Conservation (phyloP, 306 rosid genomes). For the barrel medic (Medicago truncatula) region DNA sequence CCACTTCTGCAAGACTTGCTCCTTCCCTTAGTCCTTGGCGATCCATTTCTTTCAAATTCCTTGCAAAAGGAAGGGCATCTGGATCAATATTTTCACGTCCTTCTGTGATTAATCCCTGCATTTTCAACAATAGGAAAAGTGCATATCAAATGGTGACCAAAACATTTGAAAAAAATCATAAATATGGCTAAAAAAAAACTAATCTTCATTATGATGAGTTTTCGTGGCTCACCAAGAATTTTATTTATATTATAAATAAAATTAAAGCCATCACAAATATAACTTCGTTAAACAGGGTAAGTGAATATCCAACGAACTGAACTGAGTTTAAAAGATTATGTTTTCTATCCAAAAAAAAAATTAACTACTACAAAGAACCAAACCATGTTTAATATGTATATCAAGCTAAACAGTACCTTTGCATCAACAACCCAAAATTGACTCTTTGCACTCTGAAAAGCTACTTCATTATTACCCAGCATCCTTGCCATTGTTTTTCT, state of each 20-base stretch:
- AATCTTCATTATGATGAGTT: slow-evolving; percentile 6
- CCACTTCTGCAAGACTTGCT: slow-evolving; percentile 97
- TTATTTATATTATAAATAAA: slow-evolving; percentile 29
- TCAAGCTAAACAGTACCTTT: slow-evolving; percentile 52
- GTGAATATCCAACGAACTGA: background rate
- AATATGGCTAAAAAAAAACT: slow-evolving; percentile 11
- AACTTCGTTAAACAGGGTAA: slow-evolving; percentile 3
- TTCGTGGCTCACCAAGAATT: slow-evolving; percentile 17
- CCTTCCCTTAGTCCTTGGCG: slow-evolving; percentile 97
- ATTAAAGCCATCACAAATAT: slow-evolving; percentile 16
- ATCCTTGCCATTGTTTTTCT: slow-evolving; percentile 99
- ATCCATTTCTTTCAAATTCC: slow-evolving; percentile 71
- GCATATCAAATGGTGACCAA: slow-evolving; percentile 34
- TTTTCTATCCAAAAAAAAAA: slow-evolving; percentile 12
- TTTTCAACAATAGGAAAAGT: slow-evolving; percentile 35
- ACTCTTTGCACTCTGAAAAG: slow-evolving; percentile 84
- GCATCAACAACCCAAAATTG: slow-evolving; percentile 99
- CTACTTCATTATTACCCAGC: slow-evolving; percentile 90
- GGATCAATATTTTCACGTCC: slow-evolving; percentile 85
- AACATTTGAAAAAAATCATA: slow-evolving; percentile 20
- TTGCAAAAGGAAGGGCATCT: slow-evolving; percentile 92
- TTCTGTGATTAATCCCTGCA: slow-evolving; percentile 92
- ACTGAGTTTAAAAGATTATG: background rate
- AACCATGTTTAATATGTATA: slow-evolving; percentile 26
- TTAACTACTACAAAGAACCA: slow-evolving; percentile 11